Conservation (phyloP, 2,329 filamentous ascomycete species). For the Paracoccidioides lutzii region DNA sequence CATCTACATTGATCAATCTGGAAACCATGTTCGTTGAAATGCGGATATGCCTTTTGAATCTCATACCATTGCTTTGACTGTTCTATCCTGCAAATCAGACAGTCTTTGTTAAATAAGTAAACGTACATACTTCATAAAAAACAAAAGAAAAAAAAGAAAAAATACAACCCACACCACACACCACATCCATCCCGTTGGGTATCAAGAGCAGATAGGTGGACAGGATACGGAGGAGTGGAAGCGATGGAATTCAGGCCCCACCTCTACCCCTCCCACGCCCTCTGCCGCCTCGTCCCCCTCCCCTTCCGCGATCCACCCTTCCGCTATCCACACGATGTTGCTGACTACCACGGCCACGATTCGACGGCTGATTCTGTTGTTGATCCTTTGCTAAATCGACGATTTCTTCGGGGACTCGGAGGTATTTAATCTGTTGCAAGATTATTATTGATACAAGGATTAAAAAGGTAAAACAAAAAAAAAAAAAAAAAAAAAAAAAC, state of each 20-base stretch:
- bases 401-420: conserved; percentile 91
- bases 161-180: neutral
- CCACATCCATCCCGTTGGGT: neutral
- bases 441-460: too few species aligned
- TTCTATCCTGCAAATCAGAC: too few species aligned
- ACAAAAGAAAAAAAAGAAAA: neutral
- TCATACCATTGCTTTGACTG: too few species aligned
- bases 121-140: neutral
- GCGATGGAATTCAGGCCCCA: conserved; percentile 16
- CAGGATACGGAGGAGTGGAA: neutral
- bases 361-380: conserved; percentile 54
- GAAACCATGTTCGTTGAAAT: too few species aligned
- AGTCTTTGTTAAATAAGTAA: too few species aligned
- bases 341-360: conserved; percentile 28
- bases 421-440: conserved; percentile 75
- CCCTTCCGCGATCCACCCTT: conserved; percentile 29
- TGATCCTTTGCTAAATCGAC: conserved; percentile 89
- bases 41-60: too few species aligned
- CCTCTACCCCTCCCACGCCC: conserved; percentile 33
- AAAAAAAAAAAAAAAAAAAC: conserved; percentile 25
- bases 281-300: conserved; percentile 32
- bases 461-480: neutral
- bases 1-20: too few species aligned
- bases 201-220: neutral
- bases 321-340: conserved; percentile 23